Conservation (phyloP, 2,329 filamentous ascomycete genomes). For the Lachnellula subtilissima region DNA sequence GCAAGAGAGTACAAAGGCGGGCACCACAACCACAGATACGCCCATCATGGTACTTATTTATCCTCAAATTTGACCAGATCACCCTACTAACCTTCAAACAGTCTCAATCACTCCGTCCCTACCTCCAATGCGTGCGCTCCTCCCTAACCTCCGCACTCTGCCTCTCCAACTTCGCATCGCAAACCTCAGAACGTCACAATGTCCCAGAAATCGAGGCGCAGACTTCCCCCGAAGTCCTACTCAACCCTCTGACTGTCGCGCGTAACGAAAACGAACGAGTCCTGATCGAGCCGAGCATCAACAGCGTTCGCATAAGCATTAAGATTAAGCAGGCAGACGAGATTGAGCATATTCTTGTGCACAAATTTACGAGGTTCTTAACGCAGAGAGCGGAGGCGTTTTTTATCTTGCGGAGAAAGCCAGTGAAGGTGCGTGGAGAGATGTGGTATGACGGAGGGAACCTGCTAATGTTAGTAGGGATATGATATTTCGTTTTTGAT, state of each 20-base stretch:
- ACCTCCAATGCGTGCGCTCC: constrained; percentile 92
- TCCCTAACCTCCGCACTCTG: constrained; percentile 91
- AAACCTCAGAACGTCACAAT: constrained; percentile 94
- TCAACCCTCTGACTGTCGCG: constrained; percentile 85
- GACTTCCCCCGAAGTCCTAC: constrained; percentile 86
- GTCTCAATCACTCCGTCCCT: constrained; percentile 96
- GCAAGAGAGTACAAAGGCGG: constrained; percentile 6
- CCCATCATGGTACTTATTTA: constrained; percentile 18
- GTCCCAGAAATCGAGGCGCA: constrained; percentile 94
- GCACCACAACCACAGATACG: constrained; percentile 4
- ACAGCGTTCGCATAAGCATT: constrained; percentile 95
- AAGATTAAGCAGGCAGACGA: constrained; percentile 99
- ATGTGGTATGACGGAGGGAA: background rate
- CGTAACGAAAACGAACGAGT: constrained; percentile 97
- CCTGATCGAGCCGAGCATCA: constrained; percentile 92
- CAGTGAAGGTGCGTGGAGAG: constrained; percentile 67
- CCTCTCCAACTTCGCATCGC: constrained; percentile 94
- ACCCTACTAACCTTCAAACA: constrained; percentile 28
- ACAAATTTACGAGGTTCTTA: constrained; percentile 97
- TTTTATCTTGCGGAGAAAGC: constrained; percentile 92
- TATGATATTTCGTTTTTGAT: constrained; percentile 99
- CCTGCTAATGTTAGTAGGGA: constrained; percentile 50
- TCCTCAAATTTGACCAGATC: background rate
- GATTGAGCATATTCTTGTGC: constrained; percentile 95
- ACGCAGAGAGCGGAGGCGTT: constrained; percentile 95